These are phyloP conservation scores for Pleurotus platypus DNA, from an alignment of 768 basidiomycete genomes.

Conservation along the genomic window DNA sequence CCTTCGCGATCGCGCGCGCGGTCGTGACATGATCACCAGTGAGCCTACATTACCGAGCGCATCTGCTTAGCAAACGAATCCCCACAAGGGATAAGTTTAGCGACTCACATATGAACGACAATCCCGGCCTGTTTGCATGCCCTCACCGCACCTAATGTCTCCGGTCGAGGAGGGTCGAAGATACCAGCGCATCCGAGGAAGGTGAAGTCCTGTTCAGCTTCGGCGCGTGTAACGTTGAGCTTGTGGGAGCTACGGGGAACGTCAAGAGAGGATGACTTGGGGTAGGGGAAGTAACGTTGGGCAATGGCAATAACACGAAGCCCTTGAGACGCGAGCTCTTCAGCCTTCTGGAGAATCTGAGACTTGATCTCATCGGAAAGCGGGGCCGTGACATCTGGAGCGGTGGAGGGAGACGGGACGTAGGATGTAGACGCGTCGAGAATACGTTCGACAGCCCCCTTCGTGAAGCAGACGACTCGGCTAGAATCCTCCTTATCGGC, in stretches of 20 bases:
- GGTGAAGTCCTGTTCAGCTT: constrained; percentile 41
- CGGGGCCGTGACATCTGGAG: constrained; percentile 18
- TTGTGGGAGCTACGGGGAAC: too few relatives aligned
- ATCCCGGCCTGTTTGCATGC: constrained; percentile 51
- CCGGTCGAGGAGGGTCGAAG: constrained; percentile 53
- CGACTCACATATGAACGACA: constrained; percentile 37
- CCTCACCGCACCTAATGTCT: constrained; percentile 47
- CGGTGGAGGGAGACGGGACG: constrained; percentile 20
- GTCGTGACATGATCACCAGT: constrained; percentile 54
- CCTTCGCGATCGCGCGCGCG: constrained; percentile 46
- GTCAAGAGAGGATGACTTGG: constrained; percentile 19
- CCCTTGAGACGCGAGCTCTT: constrained; percentile 36
- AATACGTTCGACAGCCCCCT: constrained; percentile 44
- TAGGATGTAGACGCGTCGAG: constrained; percentile 42
- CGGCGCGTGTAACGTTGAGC: constrained; percentile 25
- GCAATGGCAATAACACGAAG: constrained; percentile 36
- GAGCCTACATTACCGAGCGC: constrained; percentile 27
- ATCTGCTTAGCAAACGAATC: too few relatives aligned
- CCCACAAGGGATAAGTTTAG: background rate
- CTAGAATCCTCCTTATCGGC: constrained; percentile 20
- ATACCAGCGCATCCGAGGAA: constrained; percentile 57
- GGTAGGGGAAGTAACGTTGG: constrained; percentile 18
- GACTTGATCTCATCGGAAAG: constrained; percentile 25
- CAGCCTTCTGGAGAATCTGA: constrained; percentile 17
- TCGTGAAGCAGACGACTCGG: constrained; percentile 24